These are phyloP conservation scores for Leishmania braziliensis DNA, from an alignment of 208 protist genomes.

Conservation along the genomic window DNA sequence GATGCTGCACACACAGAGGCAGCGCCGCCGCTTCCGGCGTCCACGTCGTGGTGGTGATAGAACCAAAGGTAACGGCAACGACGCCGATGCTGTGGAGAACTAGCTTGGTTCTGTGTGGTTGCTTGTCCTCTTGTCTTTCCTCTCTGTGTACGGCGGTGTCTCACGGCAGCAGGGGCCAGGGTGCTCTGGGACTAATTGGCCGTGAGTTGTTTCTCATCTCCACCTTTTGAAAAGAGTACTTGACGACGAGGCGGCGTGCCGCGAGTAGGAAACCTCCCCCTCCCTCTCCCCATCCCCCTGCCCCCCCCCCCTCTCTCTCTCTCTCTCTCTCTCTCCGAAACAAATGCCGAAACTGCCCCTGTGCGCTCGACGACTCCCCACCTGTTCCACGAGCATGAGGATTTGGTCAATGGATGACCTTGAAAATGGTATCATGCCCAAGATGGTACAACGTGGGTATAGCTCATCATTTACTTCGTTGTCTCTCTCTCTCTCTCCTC, in stretches of 20 bases:
- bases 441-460: background rate
- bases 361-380: background rate
- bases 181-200: background rate
- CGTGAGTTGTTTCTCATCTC: background rate
- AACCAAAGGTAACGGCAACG: conserved; percentile 10
- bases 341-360: background rate
- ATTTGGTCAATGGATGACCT: background rate
- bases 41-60: conserved; percentile 18
- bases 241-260: background rate
- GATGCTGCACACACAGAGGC: conserved; percentile 45
- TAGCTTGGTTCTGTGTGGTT: background rate
- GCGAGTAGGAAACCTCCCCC: background rate
- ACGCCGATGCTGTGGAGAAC: conserved; percentile 5
- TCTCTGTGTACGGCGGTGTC: background rate
- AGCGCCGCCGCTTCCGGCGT: conserved; percentile 60
- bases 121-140: background rate
- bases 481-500: background rate
- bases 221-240: background rate
- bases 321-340: background rate
- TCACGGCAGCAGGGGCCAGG: background rate
- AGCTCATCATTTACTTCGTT: background rate
- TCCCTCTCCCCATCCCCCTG: no score
- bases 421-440: background rate
- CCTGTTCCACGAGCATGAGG: background rate
- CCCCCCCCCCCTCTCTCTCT: background rate